phyloP scores from a whole-genome alignment of 345 rosid species.

The Cochlearia excelsa region DNA sequence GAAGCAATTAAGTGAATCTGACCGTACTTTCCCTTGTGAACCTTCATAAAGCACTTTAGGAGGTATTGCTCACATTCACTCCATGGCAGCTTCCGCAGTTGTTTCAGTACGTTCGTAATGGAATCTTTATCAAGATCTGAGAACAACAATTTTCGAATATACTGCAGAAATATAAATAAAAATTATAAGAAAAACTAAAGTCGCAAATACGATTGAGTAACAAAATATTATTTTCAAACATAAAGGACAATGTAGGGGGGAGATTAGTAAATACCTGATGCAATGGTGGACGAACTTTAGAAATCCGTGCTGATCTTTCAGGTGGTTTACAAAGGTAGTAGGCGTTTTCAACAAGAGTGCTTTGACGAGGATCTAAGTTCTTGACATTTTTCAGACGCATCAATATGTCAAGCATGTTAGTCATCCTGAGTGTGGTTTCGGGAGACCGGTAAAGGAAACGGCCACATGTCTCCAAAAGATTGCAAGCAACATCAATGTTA shows the following conservation, averaged over 20 bases:
- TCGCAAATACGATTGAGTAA: constrained; percentile 5
- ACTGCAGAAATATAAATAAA: constrained; percentile 49
- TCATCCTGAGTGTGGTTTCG: constrained; percentile 89
- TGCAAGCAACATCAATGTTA: constrained; percentile 97
- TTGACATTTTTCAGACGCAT: constrained; percentile 99
- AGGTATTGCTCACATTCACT: constrained; percentile 86
- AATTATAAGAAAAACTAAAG: constrained; percentile 14
- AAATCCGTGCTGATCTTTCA: constrained; percentile 90
- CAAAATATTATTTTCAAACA: constrained; percentile 4
- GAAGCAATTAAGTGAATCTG: constrained; percentile 98
- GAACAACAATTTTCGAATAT: constrained; percentile 82
- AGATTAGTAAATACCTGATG: constrained; percentile 57
- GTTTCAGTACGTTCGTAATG: constrained; percentile 87
- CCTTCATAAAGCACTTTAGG: constrained; percentile 96
- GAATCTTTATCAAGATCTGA: constrained; percentile 95
- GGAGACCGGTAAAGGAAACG: constrained; percentile 96
- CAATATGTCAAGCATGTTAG: constrained; percentile 96
- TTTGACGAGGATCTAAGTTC: constrained; percentile 96
- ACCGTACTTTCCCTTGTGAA: constrained; percentile 92
- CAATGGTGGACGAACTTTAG: constrained; percentile 90
- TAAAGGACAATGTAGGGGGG: neutral
- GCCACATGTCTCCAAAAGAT: constrained; percentile 98
- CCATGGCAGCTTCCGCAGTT: constrained; percentile 98
- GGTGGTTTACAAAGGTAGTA: constrained; percentile 98
- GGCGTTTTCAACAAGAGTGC: constrained; percentile 98